phyloP scores from a whole-genome alignment of 2,329 filamentous ascomycete genomes.

The Acrodontium crateriforme region DNA sequence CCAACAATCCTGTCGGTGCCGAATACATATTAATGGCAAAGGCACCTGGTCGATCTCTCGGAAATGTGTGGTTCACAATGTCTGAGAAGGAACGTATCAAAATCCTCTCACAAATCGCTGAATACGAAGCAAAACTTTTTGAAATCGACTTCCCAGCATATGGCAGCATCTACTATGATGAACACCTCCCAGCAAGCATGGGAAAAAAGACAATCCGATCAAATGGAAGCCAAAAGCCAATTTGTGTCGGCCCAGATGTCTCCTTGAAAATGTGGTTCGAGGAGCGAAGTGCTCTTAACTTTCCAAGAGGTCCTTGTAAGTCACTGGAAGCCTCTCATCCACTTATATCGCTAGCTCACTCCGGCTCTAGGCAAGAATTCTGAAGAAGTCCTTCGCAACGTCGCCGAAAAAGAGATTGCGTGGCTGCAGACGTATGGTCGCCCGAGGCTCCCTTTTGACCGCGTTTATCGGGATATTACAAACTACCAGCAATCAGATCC shows the following conservation, averaged over 20 bases:
- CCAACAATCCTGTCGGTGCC: slow-evolving; percentile 7
- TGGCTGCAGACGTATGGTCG: slow-evolving; percentile 17
- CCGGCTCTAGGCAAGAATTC: too few relatives aligned
- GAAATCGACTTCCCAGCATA: slow-evolving; percentile 16
- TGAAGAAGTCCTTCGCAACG: slow-evolving; percentile 12
- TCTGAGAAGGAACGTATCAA: not conserved
- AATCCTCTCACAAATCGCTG: slow-evolving; percentile 12
- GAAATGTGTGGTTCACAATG: slow-evolving; percentile 3
- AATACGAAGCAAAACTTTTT: slow-evolving; percentile 18
- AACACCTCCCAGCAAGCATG: slow-evolving; percentile 7
- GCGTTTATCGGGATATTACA: slow-evolving; percentile 18
- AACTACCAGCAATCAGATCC: slow-evolving; percentile 8
- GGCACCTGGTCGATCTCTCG: slow-evolving; percentile 7
- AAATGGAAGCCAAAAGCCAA: slow-evolving; percentile 4
- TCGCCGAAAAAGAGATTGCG: slow-evolving; percentile 19
- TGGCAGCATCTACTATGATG: slow-evolving; percentile 21
- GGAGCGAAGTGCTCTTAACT: slow-evolving; percentile 13
- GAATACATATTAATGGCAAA: slow-evolving; percentile 17
- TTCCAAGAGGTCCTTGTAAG: slow-evolving; percentile 16
- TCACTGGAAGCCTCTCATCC: too few relatives aligned
- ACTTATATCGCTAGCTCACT: too few relatives aligned
- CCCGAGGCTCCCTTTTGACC: slow-evolving; percentile 19
- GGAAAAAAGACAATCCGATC: too few relatives aligned
- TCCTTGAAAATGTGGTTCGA: slow-evolving; percentile 20
- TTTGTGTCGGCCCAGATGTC: slow-evolving; percentile 21